Evolutionary conservation across 1,284 basidiomycete genomes (phyloP).

Genomic region (Rhodotorula sp.): DNA sequence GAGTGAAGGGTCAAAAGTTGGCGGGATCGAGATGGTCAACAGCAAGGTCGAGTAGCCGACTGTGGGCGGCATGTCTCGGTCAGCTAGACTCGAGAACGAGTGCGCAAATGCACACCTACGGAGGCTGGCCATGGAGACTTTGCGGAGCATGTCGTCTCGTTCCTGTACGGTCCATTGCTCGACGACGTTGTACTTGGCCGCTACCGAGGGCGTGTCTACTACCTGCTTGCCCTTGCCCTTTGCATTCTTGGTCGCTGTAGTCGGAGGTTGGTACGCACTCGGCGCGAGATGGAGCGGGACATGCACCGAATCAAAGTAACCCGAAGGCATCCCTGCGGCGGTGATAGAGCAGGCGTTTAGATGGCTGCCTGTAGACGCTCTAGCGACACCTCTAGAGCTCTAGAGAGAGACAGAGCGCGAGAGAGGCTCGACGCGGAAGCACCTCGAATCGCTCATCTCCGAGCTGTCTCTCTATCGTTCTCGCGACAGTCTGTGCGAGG

Average conservation of each 20-base stretch:
- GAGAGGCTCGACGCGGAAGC: not conserved
- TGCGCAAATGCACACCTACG: slow-evolving; percentile 8
- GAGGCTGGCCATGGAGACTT: slow-evolving; percentile 29
- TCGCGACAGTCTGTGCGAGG: not conserved
- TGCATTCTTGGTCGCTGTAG: not conserved
- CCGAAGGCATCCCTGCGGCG: slow-evolving; percentile 12
- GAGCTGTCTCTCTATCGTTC: not conserved
- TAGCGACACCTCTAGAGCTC: too few species aligned
- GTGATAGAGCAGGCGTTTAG: too few species aligned
- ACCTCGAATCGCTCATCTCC: not conserved
- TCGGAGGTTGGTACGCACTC: slow-evolving; percentile 7
- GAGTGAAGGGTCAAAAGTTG: slow-evolving; percentile 29
- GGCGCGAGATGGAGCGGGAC: slow-evolving; percentile 35
- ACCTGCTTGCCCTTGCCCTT: slow-evolving; percentile 18
- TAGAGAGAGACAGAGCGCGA: not conserved
- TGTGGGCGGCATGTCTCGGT: not conserved
- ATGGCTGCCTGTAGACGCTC: too few species aligned
- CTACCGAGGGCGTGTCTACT: too few species aligned
- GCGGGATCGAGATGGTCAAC: slow-evolving; percentile 29
- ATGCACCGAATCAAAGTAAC: slow-evolving; percentile 34
- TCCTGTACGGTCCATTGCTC: slow-evolving; percentile 30
- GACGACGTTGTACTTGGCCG: slow-evolving; percentile 28
- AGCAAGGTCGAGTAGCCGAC: slow-evolving; percentile 42
- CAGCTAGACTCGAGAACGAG: too few species aligned
- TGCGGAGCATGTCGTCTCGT: slow-evolving; percentile 15